phyloP scores from a whole-genome alignment of 2,329 filamentous ascomycete species.

The Ophiobolus disseminans region DNA sequence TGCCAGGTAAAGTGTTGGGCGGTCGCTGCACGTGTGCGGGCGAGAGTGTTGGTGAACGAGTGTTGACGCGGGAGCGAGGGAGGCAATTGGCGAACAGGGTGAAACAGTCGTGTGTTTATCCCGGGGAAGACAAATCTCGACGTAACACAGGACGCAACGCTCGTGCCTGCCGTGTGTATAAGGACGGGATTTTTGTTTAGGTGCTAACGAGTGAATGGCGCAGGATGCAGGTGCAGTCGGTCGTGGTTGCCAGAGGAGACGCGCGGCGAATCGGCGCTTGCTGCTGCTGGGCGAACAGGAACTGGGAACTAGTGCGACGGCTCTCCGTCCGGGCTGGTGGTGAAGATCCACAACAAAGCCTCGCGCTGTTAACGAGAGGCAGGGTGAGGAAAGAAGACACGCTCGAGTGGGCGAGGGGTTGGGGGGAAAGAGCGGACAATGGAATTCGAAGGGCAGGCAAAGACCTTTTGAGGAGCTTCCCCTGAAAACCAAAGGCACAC shows the following conservation, averaged over 20 bases:
- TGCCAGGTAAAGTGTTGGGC: conserved; percentile 13
- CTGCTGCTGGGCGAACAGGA: conserved; percentile 14
- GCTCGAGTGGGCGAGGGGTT: conserved; percentile 31
- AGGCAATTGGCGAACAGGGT: conserved; percentile 20
- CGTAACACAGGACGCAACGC: conserved; percentile 18
- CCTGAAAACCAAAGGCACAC: conserved; percentile 38
- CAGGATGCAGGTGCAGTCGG: conserved; percentile 32
- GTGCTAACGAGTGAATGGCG: conserved; percentile 40
- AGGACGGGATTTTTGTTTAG: background rate
- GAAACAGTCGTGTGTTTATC: conserved; percentile 20
- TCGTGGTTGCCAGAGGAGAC: conserved; percentile 41
- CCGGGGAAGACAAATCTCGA: conserved; percentile 8
- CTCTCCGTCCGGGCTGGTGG: conserved; percentile 28
- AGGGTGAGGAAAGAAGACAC: conserved; percentile 26
- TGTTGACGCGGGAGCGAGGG: conserved; percentile 30
- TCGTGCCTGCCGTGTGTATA: conserved; percentile 30
- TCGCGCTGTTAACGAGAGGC: conserved; percentile 43
- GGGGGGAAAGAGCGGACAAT: conserved; percentile 39
- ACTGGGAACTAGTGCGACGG: conserved; percentile 26
- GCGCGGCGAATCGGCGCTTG: conserved; percentile 43
- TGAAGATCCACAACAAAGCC: conserved; percentile 18
- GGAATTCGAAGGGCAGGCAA: conserved; percentile 40
- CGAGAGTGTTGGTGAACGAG: conserved; percentile 28
- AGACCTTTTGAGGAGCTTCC: conserved; percentile 41
- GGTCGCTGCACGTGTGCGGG: conserved; percentile 21